A percentile compares a stretch with the other conserved stretches of the same genome.
These are phyloP conservation scores for Daedaleopsis sinensis DNA, from an alignment of 768 basidiomycete genomes.

Conservation along the genomic window DNA sequence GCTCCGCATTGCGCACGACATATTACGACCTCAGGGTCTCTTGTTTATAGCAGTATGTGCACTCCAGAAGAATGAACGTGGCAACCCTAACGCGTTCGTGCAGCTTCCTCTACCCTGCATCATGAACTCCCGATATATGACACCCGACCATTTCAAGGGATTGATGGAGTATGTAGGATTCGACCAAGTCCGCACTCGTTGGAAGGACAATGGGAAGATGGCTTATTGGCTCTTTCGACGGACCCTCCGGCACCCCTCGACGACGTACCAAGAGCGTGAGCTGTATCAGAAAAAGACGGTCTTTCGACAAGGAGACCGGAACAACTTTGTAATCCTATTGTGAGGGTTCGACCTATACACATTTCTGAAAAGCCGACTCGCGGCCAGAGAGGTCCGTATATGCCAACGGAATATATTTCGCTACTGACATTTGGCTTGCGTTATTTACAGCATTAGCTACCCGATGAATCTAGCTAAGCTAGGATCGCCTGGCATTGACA, in stretches of 20 bases:
- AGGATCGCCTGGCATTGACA: too few species aligned
- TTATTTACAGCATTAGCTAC: too few species aligned
- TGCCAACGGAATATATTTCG: too few species aligned
- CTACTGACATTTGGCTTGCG: too few species aligned
- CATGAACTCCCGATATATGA: constrained; percentile 82
- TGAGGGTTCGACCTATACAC: constrained; percentile 10
- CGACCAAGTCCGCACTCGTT: constrained; percentile 54
- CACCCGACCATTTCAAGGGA: constrained; percentile 54
- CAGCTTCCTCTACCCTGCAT: constrained; percentile 88
- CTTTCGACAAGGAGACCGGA: constrained; percentile 68
- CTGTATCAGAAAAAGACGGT: constrained; percentile 57
- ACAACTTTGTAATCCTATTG: constrained; percentile 75
- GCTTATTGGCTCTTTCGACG: constrained; percentile 84
- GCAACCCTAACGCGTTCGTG: neutral
- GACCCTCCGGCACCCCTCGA: constrained; percentile 36
- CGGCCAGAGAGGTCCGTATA: too few species aligned
- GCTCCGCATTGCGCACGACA: constrained; percentile 60
- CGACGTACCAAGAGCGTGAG: constrained; percentile 13
- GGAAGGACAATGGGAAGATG: constrained; percentile 80
- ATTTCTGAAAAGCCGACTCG: too few species aligned
- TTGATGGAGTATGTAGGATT: constrained; percentile 73
- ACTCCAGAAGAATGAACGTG: neutral
- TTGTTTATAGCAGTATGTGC: constrained; percentile 71
- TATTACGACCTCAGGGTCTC: constrained; percentile 57
- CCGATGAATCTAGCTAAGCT: too few species aligned